phyloP scores from a whole-genome alignment of 768 basidiomycete genomes.

The Agaricus subrufescens region DNA sequence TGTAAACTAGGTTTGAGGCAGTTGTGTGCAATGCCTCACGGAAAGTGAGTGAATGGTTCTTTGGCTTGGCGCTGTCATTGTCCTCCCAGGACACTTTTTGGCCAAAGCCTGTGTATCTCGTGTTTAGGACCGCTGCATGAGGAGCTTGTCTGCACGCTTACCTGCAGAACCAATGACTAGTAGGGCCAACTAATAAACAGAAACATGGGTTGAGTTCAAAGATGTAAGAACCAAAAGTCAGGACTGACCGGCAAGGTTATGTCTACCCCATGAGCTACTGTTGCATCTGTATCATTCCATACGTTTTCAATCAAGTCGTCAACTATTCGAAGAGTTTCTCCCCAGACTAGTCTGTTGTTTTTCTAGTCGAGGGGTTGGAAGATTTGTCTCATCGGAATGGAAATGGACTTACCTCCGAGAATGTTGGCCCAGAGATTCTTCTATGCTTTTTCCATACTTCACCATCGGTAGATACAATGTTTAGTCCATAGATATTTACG shows the following conservation, averaged over 20 bases:
- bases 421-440: constrained; percentile 60
- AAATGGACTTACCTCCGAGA: constrained; percentile 45
- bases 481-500: constrained; percentile 51
- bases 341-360: constrained; percentile 46
- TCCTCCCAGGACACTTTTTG: constrained; percentile 45
- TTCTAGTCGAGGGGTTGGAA: constrained; percentile 21
- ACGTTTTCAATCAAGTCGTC: constrained; percentile 39
- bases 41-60: constrained; percentile 44
- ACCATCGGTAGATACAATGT: constrained; percentile 62
- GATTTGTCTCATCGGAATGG: not conserved
- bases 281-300: constrained; percentile 37
- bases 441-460: constrained; percentile 64
- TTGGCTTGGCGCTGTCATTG: constrained; percentile 24
- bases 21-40: constrained; percentile 43
- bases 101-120: constrained; percentile 40
- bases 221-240: not conserved
- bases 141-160: constrained; percentile 14
- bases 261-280: constrained; percentile 42
- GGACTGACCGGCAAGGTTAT: constrained; percentile 47
- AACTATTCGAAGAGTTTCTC: constrained; percentile 38
- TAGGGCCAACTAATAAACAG: constrained; percentile 41
- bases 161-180: constrained; percentile 54
- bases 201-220: not conserved
- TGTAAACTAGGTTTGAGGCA: constrained; percentile 30
- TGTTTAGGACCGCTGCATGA: not conserved